These are phyloP conservation scores for Citrullus colocynthis DNA, from an alignment of 306 rosid genomes.

Conservation along the genomic window DNA sequence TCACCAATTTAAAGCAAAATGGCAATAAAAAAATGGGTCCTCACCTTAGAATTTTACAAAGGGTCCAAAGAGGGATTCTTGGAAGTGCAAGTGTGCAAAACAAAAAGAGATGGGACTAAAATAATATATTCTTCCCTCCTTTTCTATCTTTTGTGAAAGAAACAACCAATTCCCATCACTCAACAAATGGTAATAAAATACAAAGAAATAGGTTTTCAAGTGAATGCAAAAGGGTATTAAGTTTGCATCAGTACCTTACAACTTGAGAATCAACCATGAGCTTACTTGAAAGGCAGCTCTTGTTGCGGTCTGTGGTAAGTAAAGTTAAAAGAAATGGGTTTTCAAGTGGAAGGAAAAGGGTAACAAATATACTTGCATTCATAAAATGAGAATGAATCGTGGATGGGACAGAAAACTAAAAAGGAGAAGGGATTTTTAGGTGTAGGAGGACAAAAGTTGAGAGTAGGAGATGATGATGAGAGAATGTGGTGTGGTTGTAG, in stretches of 20 bases:
- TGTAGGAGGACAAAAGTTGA: constrained; percentile 8
- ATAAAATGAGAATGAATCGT: neutral
- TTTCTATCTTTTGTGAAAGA: neutral
- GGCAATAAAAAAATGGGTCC: constrained; percentile 7
- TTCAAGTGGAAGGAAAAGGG: neutral
- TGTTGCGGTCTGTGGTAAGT: neutral
- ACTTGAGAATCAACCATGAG: neutral
- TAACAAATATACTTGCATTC: neutral
- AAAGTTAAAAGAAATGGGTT: neutral
- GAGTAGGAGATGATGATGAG: constrained; percentile 30
- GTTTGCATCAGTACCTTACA: neutral
- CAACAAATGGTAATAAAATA: neutral
- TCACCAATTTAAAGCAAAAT: neutral
- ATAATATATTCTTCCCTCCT: neutral
- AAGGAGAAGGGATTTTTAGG: constrained; percentile 25
- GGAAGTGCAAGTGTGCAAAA: constrained; percentile 21
- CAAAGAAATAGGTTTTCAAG: neutral
- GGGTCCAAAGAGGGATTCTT: constrained; percentile 19
- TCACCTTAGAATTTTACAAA: constrained; percentile 8
- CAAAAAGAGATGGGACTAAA: constrained; percentile 19
- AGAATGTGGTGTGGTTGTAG: constrained; percentile 38
- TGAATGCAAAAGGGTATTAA: neutral
- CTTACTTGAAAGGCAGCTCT: neutral
- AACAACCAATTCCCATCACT: constrained; percentile 1
- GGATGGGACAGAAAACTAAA: constrained; percentile 10